Percentiles rank a stretch among this genome's conserved stretches.
Evolutionary conservation across 163 green algal species (phyloP).

Genomic region (Scenedesmus sp.): DNA sequence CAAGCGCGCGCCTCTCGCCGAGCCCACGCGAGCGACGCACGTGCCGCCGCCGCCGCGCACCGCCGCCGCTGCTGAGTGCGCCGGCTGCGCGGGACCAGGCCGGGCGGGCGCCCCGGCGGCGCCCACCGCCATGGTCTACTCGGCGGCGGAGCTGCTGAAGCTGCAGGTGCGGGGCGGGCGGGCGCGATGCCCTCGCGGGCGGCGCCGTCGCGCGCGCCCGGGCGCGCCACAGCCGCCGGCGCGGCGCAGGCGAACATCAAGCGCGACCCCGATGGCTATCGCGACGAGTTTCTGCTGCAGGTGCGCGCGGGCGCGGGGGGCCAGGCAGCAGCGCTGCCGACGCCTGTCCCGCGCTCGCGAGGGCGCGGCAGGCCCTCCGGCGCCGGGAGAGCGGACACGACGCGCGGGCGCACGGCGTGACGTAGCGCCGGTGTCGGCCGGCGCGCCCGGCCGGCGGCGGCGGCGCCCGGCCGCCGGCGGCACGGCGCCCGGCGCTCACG

Average conservation of each 20-base stretch:
- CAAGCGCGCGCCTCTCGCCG: too few relatives aligned
- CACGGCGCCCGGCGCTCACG: not conserved
- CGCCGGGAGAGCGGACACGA: too few relatives aligned
- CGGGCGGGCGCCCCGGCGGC: too few relatives aligned
- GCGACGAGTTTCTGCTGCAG: slow-evolving; percentile 93
- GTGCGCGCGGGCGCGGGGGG: slow-evolving; percentile 44
- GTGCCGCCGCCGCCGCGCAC: too few relatives aligned
- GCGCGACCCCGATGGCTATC: slow-evolving; percentile 90
- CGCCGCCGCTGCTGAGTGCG: too few relatives aligned
- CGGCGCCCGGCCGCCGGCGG: not conserved
- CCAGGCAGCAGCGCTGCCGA: not conserved
- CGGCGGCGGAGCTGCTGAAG: slow-evolving; percentile 30
- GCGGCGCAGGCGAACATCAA: slow-evolving; percentile 86
- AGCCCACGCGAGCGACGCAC: too few relatives aligned
- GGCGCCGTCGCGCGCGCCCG: too few relatives aligned
- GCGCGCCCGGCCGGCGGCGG: not conserved
- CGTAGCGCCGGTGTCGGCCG: too few relatives aligned
- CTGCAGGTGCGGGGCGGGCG: slow-evolving; percentile 20
- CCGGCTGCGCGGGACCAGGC: too few relatives aligned
- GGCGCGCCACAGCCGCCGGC: not conserved
- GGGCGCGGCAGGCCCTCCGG: too few relatives aligned
- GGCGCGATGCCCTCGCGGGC: not conserved
- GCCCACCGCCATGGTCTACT: slow-evolving; percentile 45
- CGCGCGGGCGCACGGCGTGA: too few relatives aligned
- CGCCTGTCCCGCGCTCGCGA: too few relatives aligned